Evolutionary conservation across 352 stramenopile species (phyloP).

Genomic region (Phytophthora citricola): DNA sequence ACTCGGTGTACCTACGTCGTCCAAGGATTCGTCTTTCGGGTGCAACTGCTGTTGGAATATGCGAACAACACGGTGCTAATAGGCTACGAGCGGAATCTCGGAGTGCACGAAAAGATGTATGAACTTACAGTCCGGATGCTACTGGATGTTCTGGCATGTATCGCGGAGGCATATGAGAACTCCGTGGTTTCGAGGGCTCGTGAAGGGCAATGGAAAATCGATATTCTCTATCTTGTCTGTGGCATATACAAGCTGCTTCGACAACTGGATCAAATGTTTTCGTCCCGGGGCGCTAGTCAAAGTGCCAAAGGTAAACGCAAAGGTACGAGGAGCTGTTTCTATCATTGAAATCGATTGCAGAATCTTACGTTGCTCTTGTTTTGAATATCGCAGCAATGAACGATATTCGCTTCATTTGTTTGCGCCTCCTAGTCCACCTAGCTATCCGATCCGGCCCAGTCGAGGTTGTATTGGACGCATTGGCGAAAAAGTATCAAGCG

Average conservation of each 20-base stretch:
- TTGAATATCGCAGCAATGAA: constrained; percentile 39
- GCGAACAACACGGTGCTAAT: constrained; percentile 45
- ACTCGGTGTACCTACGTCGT: constrained; percentile 63
- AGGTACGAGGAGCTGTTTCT: constrained; percentile 15
- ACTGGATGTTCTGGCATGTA: constrained; percentile 52
- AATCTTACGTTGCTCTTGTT: constrained; percentile 3
- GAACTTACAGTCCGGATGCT: constrained; percentile 58
- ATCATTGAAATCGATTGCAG: not conserved
- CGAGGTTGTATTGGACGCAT: constrained; percentile 42
- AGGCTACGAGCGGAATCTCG: constrained; percentile 58
- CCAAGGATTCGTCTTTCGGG: constrained; percentile 59
- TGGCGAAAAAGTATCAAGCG: constrained; percentile 40
- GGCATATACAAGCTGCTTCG: constrained; percentile 58
- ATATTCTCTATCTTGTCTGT: constrained; percentile 73
- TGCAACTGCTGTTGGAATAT: constrained; percentile 58
- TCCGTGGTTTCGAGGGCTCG: constrained; percentile 55
- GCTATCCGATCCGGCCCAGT: constrained; percentile 49
- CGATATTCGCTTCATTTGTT: constrained; percentile 51
- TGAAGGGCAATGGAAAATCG: constrained; percentile 71
- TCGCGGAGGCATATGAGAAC: constrained; percentile 55
- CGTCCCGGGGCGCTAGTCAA: constrained; percentile 24
- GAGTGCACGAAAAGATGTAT: constrained; percentile 72
- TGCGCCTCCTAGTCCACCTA: constrained; percentile 61
- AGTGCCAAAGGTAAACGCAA: constrained; percentile 43
- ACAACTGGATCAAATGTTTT: constrained; percentile 64